phyloP scores from a whole-genome alignment of 2,329 filamentous ascomycete species.

The Fusarium nodosum region DNA sequence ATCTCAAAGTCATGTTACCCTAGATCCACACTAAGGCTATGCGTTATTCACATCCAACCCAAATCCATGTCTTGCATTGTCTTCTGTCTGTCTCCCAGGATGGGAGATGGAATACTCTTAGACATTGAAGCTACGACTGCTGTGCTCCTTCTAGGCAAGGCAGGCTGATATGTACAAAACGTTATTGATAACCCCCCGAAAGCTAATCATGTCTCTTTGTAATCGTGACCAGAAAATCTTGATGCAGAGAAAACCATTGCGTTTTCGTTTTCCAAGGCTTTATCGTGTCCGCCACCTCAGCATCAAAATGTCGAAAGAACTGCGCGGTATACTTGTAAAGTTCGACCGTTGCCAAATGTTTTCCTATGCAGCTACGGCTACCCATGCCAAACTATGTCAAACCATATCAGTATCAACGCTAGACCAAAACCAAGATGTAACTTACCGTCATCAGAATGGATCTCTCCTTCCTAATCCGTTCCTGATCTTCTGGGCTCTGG shows the following conservation, averaged over 20 bases:
- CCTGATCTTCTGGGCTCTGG: background rate
- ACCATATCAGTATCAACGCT: background rate
- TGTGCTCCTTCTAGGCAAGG: background rate
- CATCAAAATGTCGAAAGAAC: constrained; percentile 27
- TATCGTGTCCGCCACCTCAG: background rate
- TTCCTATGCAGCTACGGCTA: constrained; percentile 27
- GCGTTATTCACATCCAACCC: background rate
- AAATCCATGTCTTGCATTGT: background rate
- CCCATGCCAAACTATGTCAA: constrained; percentile 26
- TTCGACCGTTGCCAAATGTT: constrained; percentile 20
- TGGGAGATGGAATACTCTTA: background rate
- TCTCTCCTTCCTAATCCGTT: constrained; percentile 15
- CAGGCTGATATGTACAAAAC: fast-evolving
- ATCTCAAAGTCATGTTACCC: background rate
- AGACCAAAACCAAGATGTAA: background rate
- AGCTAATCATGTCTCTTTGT: background rate
- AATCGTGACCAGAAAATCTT: background rate
- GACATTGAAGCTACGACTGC: background rate
- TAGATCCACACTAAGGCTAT: background rate
- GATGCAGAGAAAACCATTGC: constrained; percentile 25
- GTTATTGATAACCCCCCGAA: too few relatives aligned
- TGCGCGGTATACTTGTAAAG: constrained; percentile 29
- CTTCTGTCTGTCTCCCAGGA: too few relatives aligned
- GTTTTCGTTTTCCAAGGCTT: constrained; percentile 5
- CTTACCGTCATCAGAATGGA: constrained; percentile 16